These are phyloP conservation scores for Mollisia scopiformis DNA, from an alignment of 2,329 filamentous ascomycete species.

Conservation along the genomic window DNA sequence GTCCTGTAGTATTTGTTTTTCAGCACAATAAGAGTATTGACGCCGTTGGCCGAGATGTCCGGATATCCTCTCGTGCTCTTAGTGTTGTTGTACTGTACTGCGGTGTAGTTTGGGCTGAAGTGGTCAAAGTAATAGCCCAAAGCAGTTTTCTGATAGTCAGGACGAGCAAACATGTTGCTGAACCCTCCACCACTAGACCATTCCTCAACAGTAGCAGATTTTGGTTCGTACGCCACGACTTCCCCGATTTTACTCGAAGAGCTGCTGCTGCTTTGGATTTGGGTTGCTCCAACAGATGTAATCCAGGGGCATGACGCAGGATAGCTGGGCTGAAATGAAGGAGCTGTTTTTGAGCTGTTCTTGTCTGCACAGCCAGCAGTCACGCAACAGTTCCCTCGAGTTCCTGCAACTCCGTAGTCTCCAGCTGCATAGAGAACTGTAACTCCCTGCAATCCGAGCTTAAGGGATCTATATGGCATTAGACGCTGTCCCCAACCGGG, in stretches of 20 bases:
- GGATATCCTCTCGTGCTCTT: neutral
- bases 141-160: conserved; percentile 7
- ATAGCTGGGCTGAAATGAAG: neutral
- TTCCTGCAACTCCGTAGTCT: conserved; percentile 6
- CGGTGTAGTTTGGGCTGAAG: neutral
- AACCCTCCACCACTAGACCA: conserved; percentile 10
- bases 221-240: neutral
- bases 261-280: neutral
- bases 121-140: conserved; percentile 1
- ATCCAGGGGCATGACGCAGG: conserved; percentile 11
- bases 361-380: neutral
- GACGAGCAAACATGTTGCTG: conserved; percentile 6
- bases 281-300: conserved; percentile 8
- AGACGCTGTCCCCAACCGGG: neutral
- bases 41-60: conserved; percentile 8
- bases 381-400: neutral
- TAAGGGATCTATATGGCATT: conserved; percentile 4
- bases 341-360: neutral
- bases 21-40: neutral
- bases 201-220: neutral
- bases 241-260: neutral
- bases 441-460: conserved; percentile 10
- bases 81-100: neutral
- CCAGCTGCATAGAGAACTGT: conserved; percentile 7
- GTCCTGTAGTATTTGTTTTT: neutral